phyloP scores from a whole-genome alignment of 2,329 filamentous ascomycete species.

The Paraphaeosphaeria sporulosa region DNA sequence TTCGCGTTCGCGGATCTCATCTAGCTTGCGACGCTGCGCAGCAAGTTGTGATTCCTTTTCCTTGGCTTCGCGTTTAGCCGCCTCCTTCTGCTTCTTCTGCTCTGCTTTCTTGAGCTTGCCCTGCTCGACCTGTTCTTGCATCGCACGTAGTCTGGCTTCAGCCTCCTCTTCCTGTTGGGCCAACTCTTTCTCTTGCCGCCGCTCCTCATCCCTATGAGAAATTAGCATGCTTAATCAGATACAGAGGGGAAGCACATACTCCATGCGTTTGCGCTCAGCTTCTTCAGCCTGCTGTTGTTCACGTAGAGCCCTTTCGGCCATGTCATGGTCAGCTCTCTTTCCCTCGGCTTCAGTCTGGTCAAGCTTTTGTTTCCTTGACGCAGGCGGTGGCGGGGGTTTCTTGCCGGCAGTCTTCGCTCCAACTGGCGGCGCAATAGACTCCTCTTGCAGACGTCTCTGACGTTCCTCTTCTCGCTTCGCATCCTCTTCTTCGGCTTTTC shows the following conservation, averaged over 20 bases:
- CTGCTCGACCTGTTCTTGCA: conserved; percentile 92
- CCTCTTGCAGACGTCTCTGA: conserved; percentile 81
- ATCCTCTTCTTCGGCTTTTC: conserved; percentile 93
- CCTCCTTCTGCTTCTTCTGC: conserved; percentile 91
- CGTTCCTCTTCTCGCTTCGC: conserved; percentile 85
- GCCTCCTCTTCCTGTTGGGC: conserved; percentile 81
- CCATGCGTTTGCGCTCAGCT: conserved; percentile 74
- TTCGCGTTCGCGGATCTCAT: conserved; percentile 88
- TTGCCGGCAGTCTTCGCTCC: conserved; percentile 55
- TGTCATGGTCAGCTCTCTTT: conserved; percentile 66
- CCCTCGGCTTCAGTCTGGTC: conserved; percentile 65
- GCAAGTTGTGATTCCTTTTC: conserved; percentile 87
- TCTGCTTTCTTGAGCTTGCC: conserved; percentile 97
- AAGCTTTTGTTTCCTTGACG: conserved; percentile 73
- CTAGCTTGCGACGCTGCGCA: conserved; percentile 87
- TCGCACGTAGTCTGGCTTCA: conserved; percentile 80
- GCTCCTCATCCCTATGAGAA: conserved; percentile 71
- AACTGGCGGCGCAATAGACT: conserved; percentile 70
- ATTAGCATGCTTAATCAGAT: conserved; percentile 24
- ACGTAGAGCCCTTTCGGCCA: conserved; percentile 62
- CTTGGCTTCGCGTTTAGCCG: conserved; percentile 82
- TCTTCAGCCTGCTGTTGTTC: conserved; percentile 80
- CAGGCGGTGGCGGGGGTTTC: conserved; percentile 73
- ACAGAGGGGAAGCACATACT: conserved; percentile 68
- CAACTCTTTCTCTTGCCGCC: conserved; percentile 80